Evolutionary conservation across 2,329 filamentous ascomycete genomes (phyloP).

Genomic region (Chaetothyriales sp.): DNA sequence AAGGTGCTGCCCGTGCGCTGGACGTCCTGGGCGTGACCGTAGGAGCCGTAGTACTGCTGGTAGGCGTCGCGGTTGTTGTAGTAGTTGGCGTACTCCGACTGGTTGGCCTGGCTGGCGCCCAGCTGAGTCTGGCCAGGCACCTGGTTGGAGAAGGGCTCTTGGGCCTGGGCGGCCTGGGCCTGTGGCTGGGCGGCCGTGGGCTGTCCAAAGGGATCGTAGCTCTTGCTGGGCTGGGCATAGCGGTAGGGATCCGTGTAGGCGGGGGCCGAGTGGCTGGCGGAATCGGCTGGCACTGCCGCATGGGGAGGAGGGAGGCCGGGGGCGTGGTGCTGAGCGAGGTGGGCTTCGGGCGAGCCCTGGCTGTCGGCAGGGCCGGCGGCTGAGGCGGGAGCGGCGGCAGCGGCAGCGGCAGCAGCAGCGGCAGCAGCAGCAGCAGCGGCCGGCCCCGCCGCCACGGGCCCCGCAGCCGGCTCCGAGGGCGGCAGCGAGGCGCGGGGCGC

Average conservation of each 20-base stretch:
- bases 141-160: constrained; percentile 42
- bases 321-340: constrained; percentile 43
- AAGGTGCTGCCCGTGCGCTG: constrained; percentile 71
- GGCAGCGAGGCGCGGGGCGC: constrained; percentile 77
- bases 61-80: constrained; percentile 64
- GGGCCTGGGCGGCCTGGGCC: constrained; percentile 44
- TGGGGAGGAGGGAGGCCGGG: constrained; percentile 49
- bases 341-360: constrained; percentile 25
- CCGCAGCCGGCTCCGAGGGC: constrained; percentile 43
- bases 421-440: constrained; percentile 16
- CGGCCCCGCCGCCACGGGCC: constrained; percentile 25
- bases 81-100: constrained; percentile 67
- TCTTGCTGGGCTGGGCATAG: constrained; percentile 50
- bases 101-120: constrained; percentile 34
- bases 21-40: constrained; percentile 59
- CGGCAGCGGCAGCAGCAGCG: constrained; percentile 16
- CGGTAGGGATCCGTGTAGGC: constrained; percentile 38
- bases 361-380: background rate
- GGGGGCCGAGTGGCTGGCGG: constrained; percentile 33
- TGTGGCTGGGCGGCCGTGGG: constrained; percentile 40
- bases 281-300: constrained; percentile 31
- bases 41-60: constrained; percentile 55
- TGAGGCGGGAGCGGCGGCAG: background rate
- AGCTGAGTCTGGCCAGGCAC: constrained; percentile 48
- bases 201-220: constrained; percentile 75